Percentiles rank a stretch among this genome's conserved stretches.
phyloP scores from a whole-genome alignment of 1,139 yeast species.

The Yamadazyma diddensiae region DNA sequence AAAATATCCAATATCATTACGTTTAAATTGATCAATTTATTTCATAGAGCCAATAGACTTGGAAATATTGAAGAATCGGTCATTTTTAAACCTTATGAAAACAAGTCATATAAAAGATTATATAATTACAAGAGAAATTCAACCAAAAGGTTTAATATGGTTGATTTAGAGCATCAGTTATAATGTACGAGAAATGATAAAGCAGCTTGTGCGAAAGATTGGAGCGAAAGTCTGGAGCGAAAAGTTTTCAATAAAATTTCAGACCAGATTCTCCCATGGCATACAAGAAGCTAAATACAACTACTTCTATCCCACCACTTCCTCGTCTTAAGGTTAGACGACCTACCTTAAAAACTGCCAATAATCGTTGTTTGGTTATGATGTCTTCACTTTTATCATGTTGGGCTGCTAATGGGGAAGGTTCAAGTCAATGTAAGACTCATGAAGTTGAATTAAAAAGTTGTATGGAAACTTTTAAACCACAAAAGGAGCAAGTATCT shows the following conservation, averaged over 20 bases:
- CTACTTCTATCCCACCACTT: conserved; percentile 60
- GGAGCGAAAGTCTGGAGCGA: not conserved
- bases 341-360: conserved; percentile 54
- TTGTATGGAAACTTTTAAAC: conserved; percentile 48
- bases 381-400: conserved; percentile 88
- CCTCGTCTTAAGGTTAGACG: conserved; percentile 73
- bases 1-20: conserved; percentile 28
- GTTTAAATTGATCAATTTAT: conserved; percentile 22
- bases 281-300: conserved; percentile 27
- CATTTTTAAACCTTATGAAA: conserved; percentile 26
- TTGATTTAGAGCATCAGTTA: conserved; percentile 7
- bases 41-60: conserved; percentile 17
- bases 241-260: conserved; percentile 8
- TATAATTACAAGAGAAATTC: conserved; percentile 26
- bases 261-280: conserved; percentile 20
- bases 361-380: conserved; percentile 71
- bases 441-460: conserved; percentile 52
- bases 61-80: conserved; percentile 21
- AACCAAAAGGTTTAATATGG: conserved; percentile 4
- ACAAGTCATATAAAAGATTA: conserved; percentile 28
- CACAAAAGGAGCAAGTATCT: conserved; percentile 41
- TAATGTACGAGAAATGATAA: not conserved
- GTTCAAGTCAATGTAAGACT: conserved; percentile 60
- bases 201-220: too few species aligned
- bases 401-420: conserved; percentile 96